Percentiles rank a stretch among this genome's conserved stretches.
Conservation (phyloP, 306 rosid genomes). For the Parietaria judaica region DNA sequence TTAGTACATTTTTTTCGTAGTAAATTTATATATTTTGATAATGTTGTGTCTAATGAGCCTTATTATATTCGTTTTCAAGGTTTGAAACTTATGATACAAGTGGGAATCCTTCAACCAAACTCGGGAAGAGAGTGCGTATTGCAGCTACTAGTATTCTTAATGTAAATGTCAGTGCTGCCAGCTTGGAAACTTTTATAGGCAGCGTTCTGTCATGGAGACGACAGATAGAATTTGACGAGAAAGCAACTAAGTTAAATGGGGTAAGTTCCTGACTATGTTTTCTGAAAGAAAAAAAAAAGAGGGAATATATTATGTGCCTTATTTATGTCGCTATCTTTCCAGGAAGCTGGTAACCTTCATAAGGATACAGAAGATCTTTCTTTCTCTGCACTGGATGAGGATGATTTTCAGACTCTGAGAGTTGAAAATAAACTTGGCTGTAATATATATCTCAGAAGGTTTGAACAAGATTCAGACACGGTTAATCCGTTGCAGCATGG, state of each 20-base stretch:
- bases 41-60: neutral
- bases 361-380: conserved; percentile 45
- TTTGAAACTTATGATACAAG: conserved; percentile 78
- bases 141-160: conserved; percentile 83
- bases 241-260: conserved; percentile 58
- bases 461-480: conserved; percentile 46
- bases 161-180: conserved; percentile 82
- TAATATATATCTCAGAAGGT: conserved; percentile 62
- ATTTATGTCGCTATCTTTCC: conserved; percentile 27
- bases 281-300: conserved; percentile 5
- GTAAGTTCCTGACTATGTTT: conserved; percentile 33
- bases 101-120: conserved; percentile 43
- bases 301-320: conserved; percentile 12
- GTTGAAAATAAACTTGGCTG: conserved; percentile 91
- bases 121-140: conserved; percentile 77
- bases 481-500: conserved; percentile 54
- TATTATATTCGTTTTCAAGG: conserved; percentile 30
- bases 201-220: conserved; percentile 81
- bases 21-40: conserved; percentile 12
- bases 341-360: conserved; percentile 50
- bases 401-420: conserved; percentile 80
- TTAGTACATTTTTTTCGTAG: conserved; percentile 5
- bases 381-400: conserved; percentile 86
- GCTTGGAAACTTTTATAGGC: conserved; percentile 67
- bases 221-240: conserved; percentile 80